These are phyloP conservation scores for Fraxinus xanthoxyloides DNA, from an alignment of 305 asterid species.

Conservation along the genomic window DNA sequence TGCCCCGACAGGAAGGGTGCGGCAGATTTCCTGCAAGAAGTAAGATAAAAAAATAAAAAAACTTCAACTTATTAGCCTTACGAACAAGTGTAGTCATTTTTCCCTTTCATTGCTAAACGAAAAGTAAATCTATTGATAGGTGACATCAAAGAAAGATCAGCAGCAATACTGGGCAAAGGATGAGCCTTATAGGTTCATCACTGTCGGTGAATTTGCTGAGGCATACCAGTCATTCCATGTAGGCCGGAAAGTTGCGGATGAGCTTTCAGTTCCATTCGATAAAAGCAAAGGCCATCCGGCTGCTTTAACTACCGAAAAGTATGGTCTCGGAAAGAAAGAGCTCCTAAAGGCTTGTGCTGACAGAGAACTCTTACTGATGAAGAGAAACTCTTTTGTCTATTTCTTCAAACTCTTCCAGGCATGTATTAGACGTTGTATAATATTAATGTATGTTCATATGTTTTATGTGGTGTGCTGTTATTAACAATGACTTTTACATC, in stretches of 20 bases:
- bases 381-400: conserved; percentile 62
- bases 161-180: conserved; percentile 71
- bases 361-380: conserved; percentile 60
- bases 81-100: neutral
- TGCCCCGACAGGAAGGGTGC: conserved; percentile 82
- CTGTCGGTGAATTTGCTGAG: conserved; percentile 57
- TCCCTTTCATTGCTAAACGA: conserved; percentile 5
- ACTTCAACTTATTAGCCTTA: neutral
- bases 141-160: conserved; percentile 88
- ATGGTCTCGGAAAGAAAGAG: conserved; percentile 53
- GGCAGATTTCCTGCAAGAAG: conserved; percentile 95
- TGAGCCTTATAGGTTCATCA: conserved; percentile 58
- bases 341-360: conserved; percentile 57
- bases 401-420: conserved; percentile 58
- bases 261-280: conserved; percentile 56
- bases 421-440: conserved; percentile 1
- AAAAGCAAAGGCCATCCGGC: conserved; percentile 73
- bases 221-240: conserved; percentile 52
- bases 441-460: neutral
- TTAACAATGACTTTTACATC: conserved; percentile 7
- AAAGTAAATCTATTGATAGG: conserved; percentile 36
- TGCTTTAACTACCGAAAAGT: conserved; percentile 59
- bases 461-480: neutral
- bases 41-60: conserved; percentile 25
- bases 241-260: conserved; percentile 52